Evolutionary conservation across 495 filamentous ascomycete genomes (phyloP), one percentile per base, ranked within the genome.

Genomic region (Gamarada debralockiae): DNA sequence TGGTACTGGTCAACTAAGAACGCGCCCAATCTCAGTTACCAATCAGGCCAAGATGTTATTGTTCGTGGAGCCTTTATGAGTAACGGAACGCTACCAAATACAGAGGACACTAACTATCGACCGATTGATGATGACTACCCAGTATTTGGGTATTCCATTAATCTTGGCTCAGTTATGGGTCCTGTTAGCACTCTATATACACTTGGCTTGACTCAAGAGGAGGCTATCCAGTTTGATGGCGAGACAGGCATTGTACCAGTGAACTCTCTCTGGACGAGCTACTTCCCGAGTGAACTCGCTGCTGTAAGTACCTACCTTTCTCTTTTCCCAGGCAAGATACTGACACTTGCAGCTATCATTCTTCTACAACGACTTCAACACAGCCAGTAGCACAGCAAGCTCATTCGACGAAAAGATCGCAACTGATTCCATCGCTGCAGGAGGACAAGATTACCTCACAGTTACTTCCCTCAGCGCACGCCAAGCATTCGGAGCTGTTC

Each of bases 101-200:
- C 69, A 13, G 77, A 83, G 45, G 88, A 92, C 54, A 65, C 68
- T 14, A 67, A 72, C n/a, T 91, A 78, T 62, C 79, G 90, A 14
- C 70, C 79, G 7, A 85, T 96, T 52, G 78, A 80, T 60, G 81
- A 89, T 24, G 76, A 85, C 37, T 87, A 87, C 71, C 92, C 92
- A 0, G 87, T 95, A 12, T 96, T 97, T 71, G 90, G 86, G 0
- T 95, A 95, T 63, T 77, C 86, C 14, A 91, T 91, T 59, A 77
- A 86, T 18, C 86, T 96, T 65, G 74, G 74, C 10, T 54, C 66
- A 13, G 62, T 78, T 15, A 48, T 27, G 10, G 39, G 21, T 0
- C 44, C 46, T 13, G 60, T 67, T 5, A 73, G 68, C 42, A 72
- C 68, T 10, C 72, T 90, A 14, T 95, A 92, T 60, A 91, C 89